Evolutionary conservation across 1,284 basidiomycete species (phyloP).

Genomic region (Puccinia polysora): DNA sequence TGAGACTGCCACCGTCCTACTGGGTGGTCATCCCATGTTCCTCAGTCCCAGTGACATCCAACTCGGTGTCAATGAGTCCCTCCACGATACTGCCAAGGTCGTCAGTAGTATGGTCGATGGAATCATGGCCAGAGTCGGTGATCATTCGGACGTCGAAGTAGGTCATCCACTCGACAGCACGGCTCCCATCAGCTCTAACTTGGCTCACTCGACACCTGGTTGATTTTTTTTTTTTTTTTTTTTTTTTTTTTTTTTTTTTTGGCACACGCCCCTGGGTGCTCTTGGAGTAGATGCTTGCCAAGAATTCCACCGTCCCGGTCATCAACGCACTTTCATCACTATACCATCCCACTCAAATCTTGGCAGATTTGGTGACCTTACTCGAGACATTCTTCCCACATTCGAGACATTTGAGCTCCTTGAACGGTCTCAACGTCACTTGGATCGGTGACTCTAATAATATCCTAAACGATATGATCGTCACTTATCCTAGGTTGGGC

Average conservation of each 20-base stretch:
- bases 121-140: conserved; percentile 91
- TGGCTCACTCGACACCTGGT: too few relatives aligned
- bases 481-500: conserved; percentile 84
- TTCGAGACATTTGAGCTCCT: conserved; percentile 57
- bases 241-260: too few relatives aligned
- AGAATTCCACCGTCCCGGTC: conserved; percentile 84
- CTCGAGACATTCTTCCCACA: conserved; percentile 60
- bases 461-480: conserved; percentile 95
- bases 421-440: conserved; percentile 66
- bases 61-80: conserved; percentile 87
- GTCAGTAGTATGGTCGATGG: conserved; percentile 94
- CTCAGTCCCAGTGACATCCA: conserved; percentile 89
- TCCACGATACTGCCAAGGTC: conserved; percentile 71
- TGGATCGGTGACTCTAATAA: conserved; percentile 96
- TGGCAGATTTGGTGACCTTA: conserved; percentile 87
- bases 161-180: conserved; percentile 47
- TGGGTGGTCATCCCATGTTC: conserved; percentile 85
- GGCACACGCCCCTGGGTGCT: background rate
- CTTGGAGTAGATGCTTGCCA: conserved; percentile 76
- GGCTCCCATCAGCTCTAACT: too few relatives aligned
- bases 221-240: too few relatives aligned
- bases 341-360: conserved; percentile 93
- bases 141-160: conserved; percentile 86
- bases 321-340: conserved; percentile 90
- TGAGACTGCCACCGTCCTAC: conserved; percentile 69